Conservation (phyloP, 2,329 filamentous ascomycete genomes). For the Cladophialophora psammophila region DNA sequence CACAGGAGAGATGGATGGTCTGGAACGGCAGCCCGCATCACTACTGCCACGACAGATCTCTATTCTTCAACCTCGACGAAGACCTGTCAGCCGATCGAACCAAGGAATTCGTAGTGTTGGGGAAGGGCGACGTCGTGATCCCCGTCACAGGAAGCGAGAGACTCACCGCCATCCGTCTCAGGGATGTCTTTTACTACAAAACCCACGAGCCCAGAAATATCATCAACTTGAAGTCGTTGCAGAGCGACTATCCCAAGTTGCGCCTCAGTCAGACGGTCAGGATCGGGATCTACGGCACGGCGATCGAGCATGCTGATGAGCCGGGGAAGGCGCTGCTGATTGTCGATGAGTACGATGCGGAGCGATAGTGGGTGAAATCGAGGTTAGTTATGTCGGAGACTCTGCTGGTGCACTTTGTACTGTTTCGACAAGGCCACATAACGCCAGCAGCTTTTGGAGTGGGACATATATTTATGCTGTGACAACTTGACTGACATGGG, state of each 20-base stretch:
- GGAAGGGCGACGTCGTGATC: slow-evolving; percentile 13
- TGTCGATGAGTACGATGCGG: slow-evolving; percentile 12
- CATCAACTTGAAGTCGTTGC: slow-evolving; percentile 4
- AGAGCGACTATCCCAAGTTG: slow-evolving; percentile 7
- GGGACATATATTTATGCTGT: no score
- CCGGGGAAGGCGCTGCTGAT: not conserved
- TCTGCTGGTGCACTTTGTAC: not conserved
- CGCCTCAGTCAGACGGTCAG: not conserved
- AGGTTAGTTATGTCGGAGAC: not conserved
- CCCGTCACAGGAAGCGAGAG: not conserved
- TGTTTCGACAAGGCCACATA: not conserved
- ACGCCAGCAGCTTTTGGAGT: not conserved
- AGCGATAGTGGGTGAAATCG: not conserved
- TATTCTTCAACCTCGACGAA: slow-evolving; percentile 13
- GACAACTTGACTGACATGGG: no score
- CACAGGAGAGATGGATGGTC: slow-evolving; percentile 14
- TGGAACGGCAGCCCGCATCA: slow-evolving; percentile 15
- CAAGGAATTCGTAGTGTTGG: slow-evolving; percentile 2
- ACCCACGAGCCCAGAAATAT: slow-evolving; percentile 8
- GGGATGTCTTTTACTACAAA: slow-evolving; percentile 15
- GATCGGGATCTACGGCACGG: slow-evolving; percentile 2
- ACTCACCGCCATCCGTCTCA: slow-evolving; percentile 1
- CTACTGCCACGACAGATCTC: slow-evolving; percentile 12
- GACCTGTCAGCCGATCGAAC: not conserved
- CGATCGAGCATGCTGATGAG: slow-evolving; percentile 11